Evolutionary conservation across 306 rosid species (phyloP).

Genomic region (Lathyrus oleraceus): DNA sequence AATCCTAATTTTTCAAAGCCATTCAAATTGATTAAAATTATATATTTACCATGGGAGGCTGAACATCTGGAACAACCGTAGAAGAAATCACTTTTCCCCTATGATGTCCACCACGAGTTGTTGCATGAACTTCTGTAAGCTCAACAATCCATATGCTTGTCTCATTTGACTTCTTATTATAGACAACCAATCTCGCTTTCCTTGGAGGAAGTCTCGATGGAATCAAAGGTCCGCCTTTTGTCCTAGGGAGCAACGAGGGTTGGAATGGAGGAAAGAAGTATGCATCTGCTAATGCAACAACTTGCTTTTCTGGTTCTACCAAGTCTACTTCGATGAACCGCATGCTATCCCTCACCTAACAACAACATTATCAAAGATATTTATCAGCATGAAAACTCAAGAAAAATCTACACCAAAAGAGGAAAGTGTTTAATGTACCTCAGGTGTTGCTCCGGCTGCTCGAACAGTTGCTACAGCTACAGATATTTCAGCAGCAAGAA

Average conservation of each 20-base stretch:
- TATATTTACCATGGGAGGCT: conserved; percentile 75
- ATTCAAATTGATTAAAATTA: background rate
- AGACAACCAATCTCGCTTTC: conserved; percentile 73
- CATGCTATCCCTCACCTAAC: conserved; percentile 79
- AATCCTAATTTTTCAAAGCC: background rate
- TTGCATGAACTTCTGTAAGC: conserved; percentile 71
- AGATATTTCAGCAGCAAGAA: conserved; percentile 81
- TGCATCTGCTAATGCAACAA: conserved; percentile 84
- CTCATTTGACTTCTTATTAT: conserved; percentile 72
- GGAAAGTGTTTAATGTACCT: conserved; percentile 46
- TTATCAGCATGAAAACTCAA: conserved; percentile 23
- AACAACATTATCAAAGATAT: conserved; percentile 24
- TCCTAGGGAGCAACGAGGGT: conserved; percentile 75
- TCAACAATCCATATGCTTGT: conserved; percentile 79
- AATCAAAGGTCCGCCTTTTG: conserved; percentile 74
- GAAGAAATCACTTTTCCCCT: conserved; percentile 76
- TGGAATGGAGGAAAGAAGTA: conserved; percentile 91
- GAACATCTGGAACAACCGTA: conserved; percentile 69
- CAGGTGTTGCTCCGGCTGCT: conserved; percentile 83
- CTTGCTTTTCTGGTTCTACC: conserved; percentile 75
- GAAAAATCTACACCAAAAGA: conserved; percentile 6
- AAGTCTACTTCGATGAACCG: conserved; percentile 71
- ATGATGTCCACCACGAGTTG: conserved; percentile 86
- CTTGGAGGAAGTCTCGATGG: conserved; percentile 80
- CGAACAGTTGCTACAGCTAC: conserved; percentile 83